Conservation (phyloP, 179 eudicot species). For the Nepenthes alata region DNA sequence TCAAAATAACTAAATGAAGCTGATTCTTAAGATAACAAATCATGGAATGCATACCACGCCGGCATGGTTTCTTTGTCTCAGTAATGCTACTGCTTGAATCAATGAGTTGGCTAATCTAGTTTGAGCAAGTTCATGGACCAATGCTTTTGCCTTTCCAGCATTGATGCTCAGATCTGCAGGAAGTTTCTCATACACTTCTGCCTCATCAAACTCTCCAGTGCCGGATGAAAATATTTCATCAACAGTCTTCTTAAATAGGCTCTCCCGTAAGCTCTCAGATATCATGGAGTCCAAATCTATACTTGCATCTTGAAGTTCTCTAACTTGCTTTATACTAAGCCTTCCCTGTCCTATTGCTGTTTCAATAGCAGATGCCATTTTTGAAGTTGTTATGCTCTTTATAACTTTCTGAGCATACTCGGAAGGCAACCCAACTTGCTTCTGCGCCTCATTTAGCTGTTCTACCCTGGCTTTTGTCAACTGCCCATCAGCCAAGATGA, state of each 20-base stretch:
- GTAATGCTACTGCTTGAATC: constrained; percentile 69
- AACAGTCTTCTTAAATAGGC: constrained; percentile 62
- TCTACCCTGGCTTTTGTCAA: constrained; percentile 62
- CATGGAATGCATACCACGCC: constrained; percentile 58
- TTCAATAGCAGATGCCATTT: constrained; percentile 73
- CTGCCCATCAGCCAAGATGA: constrained; percentile 82
- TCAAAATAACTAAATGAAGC: neutral
- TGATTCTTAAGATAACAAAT: neutral
- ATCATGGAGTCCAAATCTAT: constrained; percentile 62
- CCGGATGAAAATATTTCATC: constrained; percentile 85
- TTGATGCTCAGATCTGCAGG: constrained; percentile 66
- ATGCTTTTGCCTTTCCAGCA: constrained; percentile 54
- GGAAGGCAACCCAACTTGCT: constrained; percentile 73
- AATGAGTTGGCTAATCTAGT: constrained; percentile 57
- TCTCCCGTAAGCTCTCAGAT: constrained; percentile 58
- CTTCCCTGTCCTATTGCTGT: constrained; percentile 76
- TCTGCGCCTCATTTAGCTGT: constrained; percentile 68
- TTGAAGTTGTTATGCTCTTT: constrained; percentile 59
- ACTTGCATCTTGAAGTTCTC: constrained; percentile 70
- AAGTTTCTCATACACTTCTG: constrained; percentile 76
- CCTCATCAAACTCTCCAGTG: constrained; percentile 88
- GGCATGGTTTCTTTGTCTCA: constrained; percentile 66
- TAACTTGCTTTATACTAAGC: constrained; percentile 61
- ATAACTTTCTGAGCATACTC: constrained; percentile 81
- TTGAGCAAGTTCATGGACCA: constrained; percentile 66